phyloP scores from a whole-genome alignment of 176 grass and related monocot species.

The Tillandsia fasciculata region DNA sequence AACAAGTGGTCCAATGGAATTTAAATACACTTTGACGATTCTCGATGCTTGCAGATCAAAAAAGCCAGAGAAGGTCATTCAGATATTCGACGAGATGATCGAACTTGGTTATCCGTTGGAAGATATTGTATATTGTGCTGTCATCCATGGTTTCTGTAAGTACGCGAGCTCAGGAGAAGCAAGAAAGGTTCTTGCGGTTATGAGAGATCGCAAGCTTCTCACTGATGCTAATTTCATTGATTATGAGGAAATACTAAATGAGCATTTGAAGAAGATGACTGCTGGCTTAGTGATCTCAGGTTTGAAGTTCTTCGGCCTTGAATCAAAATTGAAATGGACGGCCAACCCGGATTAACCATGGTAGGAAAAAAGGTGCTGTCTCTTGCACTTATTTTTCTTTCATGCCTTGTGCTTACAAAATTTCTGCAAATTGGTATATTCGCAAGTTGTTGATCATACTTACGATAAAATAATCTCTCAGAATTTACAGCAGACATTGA shows the following conservation, averaged over 20 bases:
- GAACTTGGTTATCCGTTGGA: conserved; percentile 55
- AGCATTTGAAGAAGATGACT: conserved; percentile 75
- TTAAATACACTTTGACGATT: conserved; percentile 85
- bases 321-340: conserved; percentile 60
- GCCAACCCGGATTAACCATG: conserved; percentile 37
- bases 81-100: conserved; percentile 73
- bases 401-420: too few species aligned
- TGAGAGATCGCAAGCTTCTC: conserved; percentile 56
- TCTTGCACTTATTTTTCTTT: too few species aligned
- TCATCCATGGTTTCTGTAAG: conserved; percentile 92
- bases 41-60: conserved; percentile 60
- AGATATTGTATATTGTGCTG: conserved; percentile 63
- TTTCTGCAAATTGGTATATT: too few species aligned
- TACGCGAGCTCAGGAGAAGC: conserved; percentile 81
- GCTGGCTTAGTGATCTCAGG: conserved; percentile 79
- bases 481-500: too few species aligned
- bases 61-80: conserved; percentile 54
- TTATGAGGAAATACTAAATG: conserved; percentile 76
- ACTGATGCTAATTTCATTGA: conserved; percentile 65
- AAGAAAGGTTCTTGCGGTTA: conserved; percentile 52
- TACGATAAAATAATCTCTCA: too few species aligned
- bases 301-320: conserved; percentile 81
- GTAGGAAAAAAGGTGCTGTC: not conserved
- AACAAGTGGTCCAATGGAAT: conserved; percentile 79
- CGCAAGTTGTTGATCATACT: too few species aligned